phyloP scores from a whole-genome alignment of 192 early-diverging fungal genomes.

The Backusella luteola region DNA sequence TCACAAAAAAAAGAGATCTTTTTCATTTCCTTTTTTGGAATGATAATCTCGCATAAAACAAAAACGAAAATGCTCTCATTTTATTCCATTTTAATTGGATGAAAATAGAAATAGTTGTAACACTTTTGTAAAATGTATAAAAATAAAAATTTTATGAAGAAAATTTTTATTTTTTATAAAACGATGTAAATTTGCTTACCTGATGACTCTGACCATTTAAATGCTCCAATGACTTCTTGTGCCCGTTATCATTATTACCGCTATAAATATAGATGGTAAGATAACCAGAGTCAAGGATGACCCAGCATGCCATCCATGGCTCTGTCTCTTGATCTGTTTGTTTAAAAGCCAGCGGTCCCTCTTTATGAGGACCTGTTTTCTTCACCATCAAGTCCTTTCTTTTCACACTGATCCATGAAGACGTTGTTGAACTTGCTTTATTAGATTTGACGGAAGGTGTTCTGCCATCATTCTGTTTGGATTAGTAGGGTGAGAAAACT shows the following conservation, averaged over 20 bases:
- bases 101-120: neutral
- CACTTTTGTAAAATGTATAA: neutral
- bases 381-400: slow-evolving; percentile 7
- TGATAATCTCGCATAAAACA: slow-evolving; percentile 22
- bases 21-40: slow-evolving; percentile 15
- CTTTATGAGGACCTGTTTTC: slow-evolving; percentile 19
- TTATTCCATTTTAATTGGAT: slow-evolving; percentile 11
- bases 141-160: neutral
- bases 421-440: neutral
- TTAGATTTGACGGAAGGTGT: neutral
- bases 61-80: neutral
- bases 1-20: slow-evolving; percentile 5
- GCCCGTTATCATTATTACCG: neutral
- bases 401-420: slow-evolving; percentile 16
- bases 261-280: slow-evolving; percentile 11
- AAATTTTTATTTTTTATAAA: neutral
- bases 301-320: slow-evolving; percentile 18
- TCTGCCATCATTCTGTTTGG: neutral
- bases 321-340: slow-evolving; percentile 5
- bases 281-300: slow-evolving; percentile 16
- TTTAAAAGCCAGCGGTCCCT: slow-evolving; percentile 18
- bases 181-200: neutral
- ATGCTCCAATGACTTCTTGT: neutral
- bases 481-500: neutral
- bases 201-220: slow-evolving; percentile 7